Percentiles rank a stretch among this genome's conserved stretches.
phyloP scores from a whole-genome alignment of 495 filamentous ascomycete genomes.

The Hypoxylon perforatum region DNA sequence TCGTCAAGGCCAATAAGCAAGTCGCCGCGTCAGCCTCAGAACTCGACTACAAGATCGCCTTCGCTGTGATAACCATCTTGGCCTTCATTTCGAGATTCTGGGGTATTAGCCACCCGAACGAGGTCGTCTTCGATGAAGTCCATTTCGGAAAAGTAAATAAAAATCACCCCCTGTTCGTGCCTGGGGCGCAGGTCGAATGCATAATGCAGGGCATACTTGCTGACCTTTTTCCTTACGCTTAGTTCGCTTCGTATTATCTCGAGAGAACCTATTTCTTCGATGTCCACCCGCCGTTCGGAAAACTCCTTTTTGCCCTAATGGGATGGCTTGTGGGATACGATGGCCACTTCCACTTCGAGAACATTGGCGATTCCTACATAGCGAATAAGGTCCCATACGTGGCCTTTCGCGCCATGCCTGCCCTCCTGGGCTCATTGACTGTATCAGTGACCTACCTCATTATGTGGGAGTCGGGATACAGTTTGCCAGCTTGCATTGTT shows the following conservation, averaged over 20 bases:
- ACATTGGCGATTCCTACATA: slow-evolving; percentile 99
- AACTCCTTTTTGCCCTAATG: slow-evolving; percentile 89
- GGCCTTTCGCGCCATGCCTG: slow-evolving; percentile 92
- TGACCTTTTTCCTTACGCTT: slow-evolving; percentile 28
- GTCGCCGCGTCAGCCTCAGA: slow-evolving; percentile 61
- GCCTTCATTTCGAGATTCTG: slow-evolving; percentile 95
- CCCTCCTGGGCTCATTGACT: slow-evolving; percentile 88
- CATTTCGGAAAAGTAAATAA: slow-evolving; percentile 95
- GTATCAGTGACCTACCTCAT: slow-evolving; percentile 95
- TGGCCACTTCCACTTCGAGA: slow-evolving; percentile 97
- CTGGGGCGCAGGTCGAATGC: background rate
- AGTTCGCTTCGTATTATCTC: slow-evolving; percentile 98
- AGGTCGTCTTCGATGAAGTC: slow-evolving; percentile 99
- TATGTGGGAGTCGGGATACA: slow-evolving; percentile 99
- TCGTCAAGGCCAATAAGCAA: slow-evolving; percentile 46
- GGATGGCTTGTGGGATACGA: slow-evolving; percentile 97
- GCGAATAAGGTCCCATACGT: slow-evolving; percentile 97
- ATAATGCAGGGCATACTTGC: slow-evolving; percentile 8
- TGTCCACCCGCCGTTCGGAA: slow-evolving; percentile 97
- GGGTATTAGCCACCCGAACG: slow-evolving; percentile 91
- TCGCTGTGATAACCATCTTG: slow-evolving; percentile 79
- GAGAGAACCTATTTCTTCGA: slow-evolving; percentile 99
- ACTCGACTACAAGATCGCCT: slow-evolving; percentile 86
- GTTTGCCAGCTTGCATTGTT: slow-evolving; percentile 88
- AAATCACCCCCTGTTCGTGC: background rate